Percentiles rank a stretch among this genome's conserved stretches.
Evolutionary conservation across 257 asterid genomes (phyloP).

Genomic region (Solanum chiquidenum): DNA sequence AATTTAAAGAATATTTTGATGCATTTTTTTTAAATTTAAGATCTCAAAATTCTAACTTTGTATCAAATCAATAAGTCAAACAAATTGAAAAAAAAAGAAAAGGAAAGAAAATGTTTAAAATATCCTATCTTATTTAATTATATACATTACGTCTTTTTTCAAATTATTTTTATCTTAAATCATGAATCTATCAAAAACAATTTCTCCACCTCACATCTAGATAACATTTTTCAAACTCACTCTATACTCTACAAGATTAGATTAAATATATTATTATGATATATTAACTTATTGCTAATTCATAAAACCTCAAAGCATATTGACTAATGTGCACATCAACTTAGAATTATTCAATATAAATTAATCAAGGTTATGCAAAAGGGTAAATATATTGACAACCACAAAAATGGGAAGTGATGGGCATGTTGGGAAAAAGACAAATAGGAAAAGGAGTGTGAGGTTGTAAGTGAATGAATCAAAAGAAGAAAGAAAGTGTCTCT

Average conservation of each 20-base stretch:
- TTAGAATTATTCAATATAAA: too few relatives aligned
- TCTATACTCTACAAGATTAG: too few relatives aligned
- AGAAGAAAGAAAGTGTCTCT: neutral
- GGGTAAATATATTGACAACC: neutral
- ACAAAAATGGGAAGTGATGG: neutral
- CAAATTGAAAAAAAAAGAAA: too few relatives aligned
- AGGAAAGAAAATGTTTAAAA: too few relatives aligned
- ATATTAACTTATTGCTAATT: too few relatives aligned
- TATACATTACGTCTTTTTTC: neutral
- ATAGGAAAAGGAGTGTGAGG: neutral
- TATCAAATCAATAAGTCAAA: neutral
- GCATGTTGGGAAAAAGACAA: neutral
- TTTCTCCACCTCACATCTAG: neutral
- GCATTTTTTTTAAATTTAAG: too few relatives aligned
- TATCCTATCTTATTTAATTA: neutral
- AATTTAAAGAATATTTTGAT: too few relatives aligned
- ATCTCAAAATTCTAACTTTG: too few relatives aligned
- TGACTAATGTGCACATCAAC: neutral
- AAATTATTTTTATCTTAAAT: neutral
- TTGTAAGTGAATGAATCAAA: neutral
- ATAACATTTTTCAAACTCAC: neutral
- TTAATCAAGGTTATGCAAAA: too few relatives aligned
- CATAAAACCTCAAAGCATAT: neutral
- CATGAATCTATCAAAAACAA: neutral
- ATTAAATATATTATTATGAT: too few relatives aligned